These are phyloP conservation scores for Mariannaea elegans DNA, from an alignment of 2,329 filamentous ascomycete species.

Conservation along the genomic window DNA sequence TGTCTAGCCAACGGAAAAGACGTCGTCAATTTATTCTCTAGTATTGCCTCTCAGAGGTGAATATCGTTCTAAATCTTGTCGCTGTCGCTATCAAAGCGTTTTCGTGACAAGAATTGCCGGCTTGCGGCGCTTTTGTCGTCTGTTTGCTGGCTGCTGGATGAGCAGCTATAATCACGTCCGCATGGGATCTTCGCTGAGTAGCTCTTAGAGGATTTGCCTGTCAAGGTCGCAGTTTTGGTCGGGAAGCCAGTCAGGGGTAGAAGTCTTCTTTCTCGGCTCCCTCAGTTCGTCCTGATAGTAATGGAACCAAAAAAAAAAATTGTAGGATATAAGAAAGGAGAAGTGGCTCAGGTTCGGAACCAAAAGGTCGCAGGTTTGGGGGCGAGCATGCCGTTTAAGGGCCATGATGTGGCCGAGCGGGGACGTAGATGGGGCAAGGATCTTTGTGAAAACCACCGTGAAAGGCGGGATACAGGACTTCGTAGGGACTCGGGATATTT, in stretches of 20 bases:
- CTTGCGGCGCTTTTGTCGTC: constrained; percentile 10
- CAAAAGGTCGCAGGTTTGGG: constrained; percentile 26
- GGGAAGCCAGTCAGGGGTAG: constrained; percentile 19
- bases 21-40: neutral
- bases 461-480: constrained; percentile 15
- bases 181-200: constrained; percentile 25
- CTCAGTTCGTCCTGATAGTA: constrained; percentile 15
- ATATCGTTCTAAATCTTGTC: neutral
- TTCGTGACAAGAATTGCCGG: neutral
- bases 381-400: constrained; percentile 40
- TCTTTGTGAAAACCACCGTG: constrained; percentile 17
- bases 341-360: constrained; percentile 11
- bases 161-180: constrained; percentile 32
- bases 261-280: constrained; percentile 7
- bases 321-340: neutral
- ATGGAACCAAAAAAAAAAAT: neutral
- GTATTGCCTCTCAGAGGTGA: neutral
- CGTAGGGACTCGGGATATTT: neutral
- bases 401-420: constrained; percentile 31
- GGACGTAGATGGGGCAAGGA: constrained; percentile 4
- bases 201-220: neutral
- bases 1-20: neutral
- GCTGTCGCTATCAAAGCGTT: constrained; percentile 18
- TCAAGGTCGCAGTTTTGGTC: constrained; percentile 16
- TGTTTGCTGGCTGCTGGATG: constrained; percentile 27